Percentiles rank a stretch among this genome's conserved stretches.
Evolutionary conservation across 2,329 filamentous ascomycete genomes (phyloP).

Genomic region (Penicillium glabrum): DNA sequence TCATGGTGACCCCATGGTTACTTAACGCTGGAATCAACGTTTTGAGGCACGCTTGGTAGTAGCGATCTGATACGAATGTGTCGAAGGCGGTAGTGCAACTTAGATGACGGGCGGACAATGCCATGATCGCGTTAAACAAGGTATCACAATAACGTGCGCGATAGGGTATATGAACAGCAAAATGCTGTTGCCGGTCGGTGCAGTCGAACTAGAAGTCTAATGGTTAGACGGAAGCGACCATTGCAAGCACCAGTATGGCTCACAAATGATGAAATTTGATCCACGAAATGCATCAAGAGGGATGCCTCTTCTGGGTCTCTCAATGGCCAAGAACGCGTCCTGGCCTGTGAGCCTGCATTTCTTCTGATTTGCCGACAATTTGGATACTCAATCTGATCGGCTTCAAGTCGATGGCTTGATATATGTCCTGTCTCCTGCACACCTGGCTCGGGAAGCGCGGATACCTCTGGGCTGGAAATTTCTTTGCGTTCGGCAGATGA

Average conservation of each 20-base stretch:
- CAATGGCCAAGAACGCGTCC: constrained; percentile 17
- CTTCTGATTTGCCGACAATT: not conserved
- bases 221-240: not conserved
- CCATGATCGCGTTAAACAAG: constrained; percentile 44
- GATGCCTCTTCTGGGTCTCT: constrained; percentile 19
- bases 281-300: constrained; percentile 21
- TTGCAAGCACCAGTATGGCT: not conserved
- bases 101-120: constrained; percentile 43
- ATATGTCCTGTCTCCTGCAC: not conserved
- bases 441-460: not conserved
- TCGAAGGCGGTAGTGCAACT: constrained; percentile 42
- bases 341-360: not conserved
- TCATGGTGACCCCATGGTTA: constrained; percentile 39
- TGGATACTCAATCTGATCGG: not conserved
- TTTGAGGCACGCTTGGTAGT: constrained; percentile 43
- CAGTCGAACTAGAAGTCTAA: constrained; percentile 22
- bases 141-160: constrained; percentile 25
- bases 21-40: constrained; percentile 42
- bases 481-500: not conserved
- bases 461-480: not conserved
- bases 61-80: constrained; percentile 42
- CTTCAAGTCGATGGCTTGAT: not conserved
- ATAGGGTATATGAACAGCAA: constrained; percentile 26
- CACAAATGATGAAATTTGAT: constrained; percentile 20
- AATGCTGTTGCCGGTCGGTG: constrained; percentile 26